Evolutionary conservation across 768 basidiomycete genomes (phyloP).

Genomic region (Mycena haematopus): DNA sequence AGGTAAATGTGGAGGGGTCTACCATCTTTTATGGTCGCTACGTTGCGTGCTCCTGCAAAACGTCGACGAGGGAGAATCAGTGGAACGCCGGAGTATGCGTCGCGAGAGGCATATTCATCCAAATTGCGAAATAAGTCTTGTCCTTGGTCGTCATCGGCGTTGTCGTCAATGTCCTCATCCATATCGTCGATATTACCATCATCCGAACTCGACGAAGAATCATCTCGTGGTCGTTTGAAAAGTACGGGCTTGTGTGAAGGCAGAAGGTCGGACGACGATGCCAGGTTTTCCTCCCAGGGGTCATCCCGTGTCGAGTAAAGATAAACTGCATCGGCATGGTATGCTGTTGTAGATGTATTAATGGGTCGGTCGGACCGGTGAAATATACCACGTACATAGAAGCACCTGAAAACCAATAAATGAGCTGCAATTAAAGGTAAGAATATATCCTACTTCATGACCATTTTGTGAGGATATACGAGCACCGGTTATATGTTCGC

Average conservation of each 20-base stretch:
- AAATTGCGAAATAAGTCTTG: constrained; percentile 31
- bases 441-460: constrained; percentile 63
- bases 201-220: constrained; percentile 35
- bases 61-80: constrained; percentile 67
- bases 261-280: constrained; percentile 18
- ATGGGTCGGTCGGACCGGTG: constrained; percentile 15
- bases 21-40: constrained; percentile 90
- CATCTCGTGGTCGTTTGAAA: constrained; percentile 27
- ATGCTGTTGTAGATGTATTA: constrained; percentile 57
- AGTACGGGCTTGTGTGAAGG: constrained; percentile 31
- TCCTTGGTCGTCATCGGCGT: constrained; percentile 36
- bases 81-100: constrained; percentile 46
- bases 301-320: constrained; percentile 77
- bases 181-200: constrained; percentile 42
- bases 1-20: neutral
- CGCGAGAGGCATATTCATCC: constrained; percentile 31
- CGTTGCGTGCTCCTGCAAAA: constrained; percentile 76
- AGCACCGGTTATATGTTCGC: constrained; percentile 79
- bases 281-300: constrained; percentile 40
- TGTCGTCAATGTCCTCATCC: constrained; percentile 42
- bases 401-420: constrained; percentile 52
- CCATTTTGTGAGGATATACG: constrained; percentile 74
- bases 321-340: constrained; percentile 74
- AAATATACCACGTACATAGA: constrained; percentile 54
- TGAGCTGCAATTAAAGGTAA: constrained; percentile 3